Percentiles rank a stretch among this genome's conserved stretches.
Evolutionary conservation across 2,329 filamentous ascomycete genomes (phyloP).

Genomic region (Colletotrichum ledebouriae): DNA sequence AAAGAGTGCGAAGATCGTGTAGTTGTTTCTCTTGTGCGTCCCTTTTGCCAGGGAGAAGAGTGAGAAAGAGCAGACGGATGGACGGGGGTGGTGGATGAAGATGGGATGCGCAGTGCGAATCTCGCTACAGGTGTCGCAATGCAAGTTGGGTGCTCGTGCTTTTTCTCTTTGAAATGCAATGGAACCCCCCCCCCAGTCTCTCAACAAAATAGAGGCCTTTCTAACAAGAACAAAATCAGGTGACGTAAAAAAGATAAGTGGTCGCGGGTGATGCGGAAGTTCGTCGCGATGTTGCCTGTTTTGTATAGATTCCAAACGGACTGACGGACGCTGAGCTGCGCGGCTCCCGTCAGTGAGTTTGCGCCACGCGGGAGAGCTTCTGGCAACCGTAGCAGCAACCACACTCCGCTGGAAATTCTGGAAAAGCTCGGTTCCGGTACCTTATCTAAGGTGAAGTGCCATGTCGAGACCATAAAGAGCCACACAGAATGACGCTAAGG

Average conservation of each 20-base stretch:
- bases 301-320: background rate
- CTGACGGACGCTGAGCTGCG: background rate
- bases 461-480: slow-evolving; percentile 1
- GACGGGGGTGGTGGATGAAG: slow-evolving; percentile 1
- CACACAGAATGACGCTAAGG: slow-evolving; percentile 7
- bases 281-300: background rate
- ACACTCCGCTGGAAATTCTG: background rate
- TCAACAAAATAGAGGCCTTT: background rate
- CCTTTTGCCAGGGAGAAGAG: background rate
- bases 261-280: background rate
- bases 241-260: too few species aligned
- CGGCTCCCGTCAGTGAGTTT: too few species aligned
- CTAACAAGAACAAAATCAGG: too few species aligned
- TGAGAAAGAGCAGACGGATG: background rate
- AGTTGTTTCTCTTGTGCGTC: background rate
- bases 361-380: background rate
- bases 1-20: too few species aligned
- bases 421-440: background rate
- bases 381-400: slow-evolving; percentile 19
- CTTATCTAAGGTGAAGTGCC: background rate
- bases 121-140: slow-evolving; percentile 40
- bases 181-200: background rate
- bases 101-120: slow-evolving; percentile 25
- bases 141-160: slow-evolving; percentile 16
- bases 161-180: slow-evolving; percentile 7